A percentile compares a stretch with the other conserved stretches of the same genome.
phyloP scores from a whole-genome alignment of 371 early-diverging fungal species.

The Zopfochytrium polystomum region DNA sequence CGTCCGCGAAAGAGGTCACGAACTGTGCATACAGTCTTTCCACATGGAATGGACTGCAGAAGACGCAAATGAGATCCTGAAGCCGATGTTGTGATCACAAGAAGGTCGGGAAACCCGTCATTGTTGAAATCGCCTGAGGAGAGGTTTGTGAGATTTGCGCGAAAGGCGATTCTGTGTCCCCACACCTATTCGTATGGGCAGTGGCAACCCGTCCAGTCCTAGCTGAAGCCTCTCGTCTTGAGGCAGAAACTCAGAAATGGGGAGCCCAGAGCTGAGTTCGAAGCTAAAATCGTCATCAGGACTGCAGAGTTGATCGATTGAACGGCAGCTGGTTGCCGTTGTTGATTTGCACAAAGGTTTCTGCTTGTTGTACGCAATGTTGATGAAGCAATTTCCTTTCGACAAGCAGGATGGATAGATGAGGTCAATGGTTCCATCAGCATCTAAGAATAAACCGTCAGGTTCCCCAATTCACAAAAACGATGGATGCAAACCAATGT shows the following conservation, averaged over 20 bases:
- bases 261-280: not conserved
- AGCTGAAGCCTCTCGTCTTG: slow-evolving; percentile 57
- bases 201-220: slow-evolving; percentile 46
- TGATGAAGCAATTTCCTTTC: slow-evolving; percentile 56
- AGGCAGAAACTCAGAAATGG: not conserved
- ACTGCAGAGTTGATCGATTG: slow-evolving; percentile 64
- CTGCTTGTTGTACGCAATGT: slow-evolving; percentile 81
- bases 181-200: slow-evolving; percentile 33
- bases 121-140: slow-evolving; percentile 74
- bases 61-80: slow-evolving; percentile 38
- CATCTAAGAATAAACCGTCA: slow-evolving; percentile 52
- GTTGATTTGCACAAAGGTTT: slow-evolving; percentile 66
- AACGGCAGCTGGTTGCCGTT: slow-evolving; percentile 53
- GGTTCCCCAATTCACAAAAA: too few species aligned
- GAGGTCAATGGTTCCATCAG: slow-evolving; percentile 84
- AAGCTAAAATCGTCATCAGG: slow-evolving; percentile 48
- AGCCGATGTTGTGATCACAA: slow-evolving; percentile 51
- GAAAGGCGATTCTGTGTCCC: slow-evolving; percentile 47
- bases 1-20: slow-evolving; percentile 40
- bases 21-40: slow-evolving; percentile 40
- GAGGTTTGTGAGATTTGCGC: too few species aligned
- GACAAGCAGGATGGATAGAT: slow-evolving; percentile 67
- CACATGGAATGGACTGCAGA: slow-evolving; percentile 62
- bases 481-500: slow-evolving; percentile 52
- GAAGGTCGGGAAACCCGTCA: slow-evolving; percentile 90